Base-by-base conservation (phyloP, 2,329 filamentous ascomycete species). In the Pseudofabraea citricarpa region DNA sequence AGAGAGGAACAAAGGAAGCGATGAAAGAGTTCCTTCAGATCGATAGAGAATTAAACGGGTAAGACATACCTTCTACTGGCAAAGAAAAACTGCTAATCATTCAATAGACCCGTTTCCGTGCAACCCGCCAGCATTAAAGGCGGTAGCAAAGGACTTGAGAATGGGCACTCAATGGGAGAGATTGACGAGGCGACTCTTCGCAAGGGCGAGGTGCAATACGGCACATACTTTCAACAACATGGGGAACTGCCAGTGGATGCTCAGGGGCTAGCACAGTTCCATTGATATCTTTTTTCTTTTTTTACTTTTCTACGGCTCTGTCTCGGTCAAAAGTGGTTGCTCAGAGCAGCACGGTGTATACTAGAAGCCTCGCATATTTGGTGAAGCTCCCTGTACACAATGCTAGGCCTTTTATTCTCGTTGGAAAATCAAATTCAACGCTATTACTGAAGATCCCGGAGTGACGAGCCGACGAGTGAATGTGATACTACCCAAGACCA, bases 41-140 rank as follows among this genome's bases (percentile, higher is more conserved):
- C 26, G 91, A 98, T 61, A 79, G 83, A 33, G 87, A 95, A 63
- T 79, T 96, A 47, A 93, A 94, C 62, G 93, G 93, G 81, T 83
- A 69, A 65, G 79, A 60, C 16, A 32, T 13, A 18, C 31, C 4
- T 26, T 12, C 6, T 16, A 38, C 1, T 24, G 16, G 6, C 13
- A 29, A 7, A 5, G 10, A 13, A 22, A 10, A 33, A 12, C 15
- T 40, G 26, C 49, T 56, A 47, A 57, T 40, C 38, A 38, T 32
- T 27, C n/a, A 24, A 48, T 47, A 71, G 68, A 33, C 67, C 69
- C 19, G 56, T 65, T 40, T 71, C 68, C 16, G 59, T 71, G 33
- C 69, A 69, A 50, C 57, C 62, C 12, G 53, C 57, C 13, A 57
- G 60, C 46, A 49, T 57, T 7, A 53, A 68, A 64, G 38, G 64